Evolutionary conservation across 2,329 filamentous ascomycete species (phyloP).

Genomic region (Sporothrix euskadiensis): DNA sequence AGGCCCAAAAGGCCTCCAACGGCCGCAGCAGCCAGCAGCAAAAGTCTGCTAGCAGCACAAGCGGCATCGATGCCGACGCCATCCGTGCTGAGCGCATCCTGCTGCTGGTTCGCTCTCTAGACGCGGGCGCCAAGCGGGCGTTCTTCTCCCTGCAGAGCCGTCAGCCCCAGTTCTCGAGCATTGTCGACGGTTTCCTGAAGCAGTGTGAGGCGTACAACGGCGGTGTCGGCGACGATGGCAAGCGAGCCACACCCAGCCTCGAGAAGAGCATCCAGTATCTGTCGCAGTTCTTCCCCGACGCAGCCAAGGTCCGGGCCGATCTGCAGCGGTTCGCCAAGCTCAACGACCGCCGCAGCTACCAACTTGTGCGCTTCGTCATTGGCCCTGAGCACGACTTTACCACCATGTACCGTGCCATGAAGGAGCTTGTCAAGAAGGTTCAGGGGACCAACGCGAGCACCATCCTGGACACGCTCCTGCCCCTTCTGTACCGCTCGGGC

Average conservation of each 20-base stretch:
- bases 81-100: constrained; percentile 83
- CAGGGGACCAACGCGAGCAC: constrained; percentile 64
- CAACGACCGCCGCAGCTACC: constrained; percentile 86
- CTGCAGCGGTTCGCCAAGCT: constrained; percentile 87
- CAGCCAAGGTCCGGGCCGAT: constrained; percentile 69
- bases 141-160: constrained; percentile 84
- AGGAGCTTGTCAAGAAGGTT: constrained; percentile 81
- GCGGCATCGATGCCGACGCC: constrained; percentile 65
- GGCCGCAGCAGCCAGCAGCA: constrained; percentile 39
- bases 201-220: constrained; percentile 90
- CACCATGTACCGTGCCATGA: constrained; percentile 85
- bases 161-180: constrained; percentile 72
- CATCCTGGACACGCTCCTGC: constrained; percentile 76
- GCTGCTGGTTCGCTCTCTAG: constrained; percentile 75
- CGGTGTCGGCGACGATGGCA: constrained; percentile 73
- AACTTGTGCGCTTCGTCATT: constrained; percentile 83
- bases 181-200: constrained; percentile 73
- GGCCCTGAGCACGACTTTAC: constrained; percentile 86
- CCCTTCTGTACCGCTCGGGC: constrained; percentile 79
- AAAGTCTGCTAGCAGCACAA: constrained; percentile 12
- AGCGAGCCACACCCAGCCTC: constrained; percentile 68
- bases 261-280: constrained; percentile 72
- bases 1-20: constrained; percentile 61
- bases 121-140: constrained; percentile 75
- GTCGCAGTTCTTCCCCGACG: constrained; percentile 73